Conservation (phyloP, 2,329 filamentous ascomycete genomes). For the Conoideocrella luteorostrata region DNA sequence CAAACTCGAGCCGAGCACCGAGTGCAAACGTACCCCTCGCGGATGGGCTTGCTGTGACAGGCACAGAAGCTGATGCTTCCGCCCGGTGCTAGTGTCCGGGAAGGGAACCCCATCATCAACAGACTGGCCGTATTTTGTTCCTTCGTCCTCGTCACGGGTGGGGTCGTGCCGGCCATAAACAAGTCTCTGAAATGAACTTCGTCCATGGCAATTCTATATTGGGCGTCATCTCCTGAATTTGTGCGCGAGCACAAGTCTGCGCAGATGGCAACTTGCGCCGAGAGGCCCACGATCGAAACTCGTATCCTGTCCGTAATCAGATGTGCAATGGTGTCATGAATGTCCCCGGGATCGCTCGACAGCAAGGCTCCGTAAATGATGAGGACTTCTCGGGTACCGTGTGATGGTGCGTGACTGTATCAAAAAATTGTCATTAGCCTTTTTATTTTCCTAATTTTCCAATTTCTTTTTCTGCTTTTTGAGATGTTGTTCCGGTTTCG, state of each 20-base stretch:
- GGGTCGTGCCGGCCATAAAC: conserved; percentile 82
- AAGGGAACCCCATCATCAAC: conserved; percentile 98
- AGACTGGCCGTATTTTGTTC: conserved; percentile 57
- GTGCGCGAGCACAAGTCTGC: conserved; percentile 82
- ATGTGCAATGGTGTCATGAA: conserved; percentile 77
- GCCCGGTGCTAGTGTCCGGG: conserved; percentile 65
- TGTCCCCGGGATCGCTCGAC: conserved; percentile 89
- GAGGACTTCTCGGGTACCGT: conserved; percentile 88
- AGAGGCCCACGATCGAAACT: conserved; percentile 82
- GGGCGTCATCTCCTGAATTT: conserved; percentile 68
- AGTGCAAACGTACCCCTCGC: conserved; percentile 86
- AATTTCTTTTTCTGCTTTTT: too few relatives aligned
- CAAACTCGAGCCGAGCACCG: conserved; percentile 87
- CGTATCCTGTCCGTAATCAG: conserved; percentile 79
- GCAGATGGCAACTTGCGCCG: conserved; percentile 89
- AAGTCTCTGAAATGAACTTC: conserved; percentile 73
- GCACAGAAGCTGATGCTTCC: conserved; percentile 71
- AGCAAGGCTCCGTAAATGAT: conserved; percentile 87
- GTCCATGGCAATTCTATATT: conserved; percentile 81
- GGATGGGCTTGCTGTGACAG: conserved; percentile 76
- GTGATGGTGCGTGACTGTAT: conserved; percentile 74
- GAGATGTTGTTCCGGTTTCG: too few relatives aligned
- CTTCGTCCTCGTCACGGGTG: conserved; percentile 68
- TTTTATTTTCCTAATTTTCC: background rate
- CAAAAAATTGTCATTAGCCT: background rate